Evolutionary conservation across 2,329 filamentous ascomycete species (phyloP).

Genomic region (Venturiaceae sp.): DNA sequence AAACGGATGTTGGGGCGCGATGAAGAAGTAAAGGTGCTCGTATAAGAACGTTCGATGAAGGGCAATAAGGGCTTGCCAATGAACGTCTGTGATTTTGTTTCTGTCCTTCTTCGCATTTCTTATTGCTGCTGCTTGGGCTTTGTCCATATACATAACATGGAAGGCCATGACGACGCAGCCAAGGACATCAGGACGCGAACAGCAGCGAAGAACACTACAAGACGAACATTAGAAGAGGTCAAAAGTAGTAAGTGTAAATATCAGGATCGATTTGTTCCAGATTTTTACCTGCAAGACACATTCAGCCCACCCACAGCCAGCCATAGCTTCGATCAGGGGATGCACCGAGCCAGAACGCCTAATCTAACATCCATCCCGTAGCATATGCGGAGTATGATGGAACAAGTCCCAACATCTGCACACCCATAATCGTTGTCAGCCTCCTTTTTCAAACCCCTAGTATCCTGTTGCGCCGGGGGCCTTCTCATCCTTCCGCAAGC

Average conservation of each 20-base stretch:
- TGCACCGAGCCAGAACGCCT: not conserved
- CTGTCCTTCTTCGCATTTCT: too few relatives aligned
- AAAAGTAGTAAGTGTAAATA: not conserved
- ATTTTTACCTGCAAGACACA: not conserved
- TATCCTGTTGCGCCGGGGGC: slow-evolving; percentile 48
- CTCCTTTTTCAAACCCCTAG: not conserved
- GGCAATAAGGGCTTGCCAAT: too few relatives aligned
- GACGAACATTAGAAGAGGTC: not conserved
- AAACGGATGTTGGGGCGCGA: too few relatives aligned
- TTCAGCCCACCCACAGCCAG: not conserved
- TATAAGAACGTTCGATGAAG: too few relatives aligned
- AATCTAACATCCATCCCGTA: not conserved
- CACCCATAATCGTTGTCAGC: too few relatives aligned
- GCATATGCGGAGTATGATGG: not conserved
- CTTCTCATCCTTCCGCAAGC: slow-evolving; percentile 87
- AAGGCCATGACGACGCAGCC: too few relatives aligned
- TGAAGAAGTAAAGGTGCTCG: too few relatives aligned
- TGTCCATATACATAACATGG: too few relatives aligned
- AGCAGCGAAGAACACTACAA: too few relatives aligned
- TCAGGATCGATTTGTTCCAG: not conserved
- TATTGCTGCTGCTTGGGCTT: too few relatives aligned
- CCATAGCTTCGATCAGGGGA: not conserved
- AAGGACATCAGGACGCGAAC: too few relatives aligned
- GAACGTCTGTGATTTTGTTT: too few relatives aligned
- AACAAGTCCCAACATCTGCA: not conserved